These are phyloP conservation scores for Vicia villosa DNA, from an alignment of 306 rosid species.

Conservation along the genomic window DNA sequence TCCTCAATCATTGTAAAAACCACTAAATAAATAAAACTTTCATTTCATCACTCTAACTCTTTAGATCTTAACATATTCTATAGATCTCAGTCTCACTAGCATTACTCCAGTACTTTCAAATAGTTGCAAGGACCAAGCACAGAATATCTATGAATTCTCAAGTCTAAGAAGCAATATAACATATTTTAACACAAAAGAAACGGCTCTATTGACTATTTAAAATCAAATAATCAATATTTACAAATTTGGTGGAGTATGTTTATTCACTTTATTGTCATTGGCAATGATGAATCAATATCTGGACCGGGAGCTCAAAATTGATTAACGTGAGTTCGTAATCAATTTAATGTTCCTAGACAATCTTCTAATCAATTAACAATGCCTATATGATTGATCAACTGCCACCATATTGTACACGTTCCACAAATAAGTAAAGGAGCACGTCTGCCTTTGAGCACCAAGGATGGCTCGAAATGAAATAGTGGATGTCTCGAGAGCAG, in stretches of 20 bases:
- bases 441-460: too few relatives aligned
- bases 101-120: not conserved
- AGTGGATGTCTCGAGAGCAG: conserved; percentile 23
- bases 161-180: not conserved
- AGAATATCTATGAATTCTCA: not conserved
- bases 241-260: not conserved
- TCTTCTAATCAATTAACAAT: not conserved
- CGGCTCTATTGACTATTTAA: not conserved
- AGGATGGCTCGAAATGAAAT: conserved; percentile 21
- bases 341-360: not conserved
- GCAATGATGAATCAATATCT: not conserved
- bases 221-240: not conserved
- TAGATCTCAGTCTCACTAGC: too few relatives aligned
- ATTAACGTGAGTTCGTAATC: not conserved
- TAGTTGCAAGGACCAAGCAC: too few relatives aligned
- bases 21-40: not conserved
- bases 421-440: too few relatives aligned
- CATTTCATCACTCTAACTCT: not conserved
- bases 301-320: not conserved
- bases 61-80: too few relatives aligned
- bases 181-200: not conserved
- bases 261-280: not conserved
- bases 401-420: not conserved
- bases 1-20: too few relatives aligned
- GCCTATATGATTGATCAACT: not conserved